Percentiles rank a stretch among this genome's conserved stretches.
phyloP scores from a whole-genome alignment of 2,329 filamentous ascomycete genomes.

The Calonectria pteridis region DNA sequence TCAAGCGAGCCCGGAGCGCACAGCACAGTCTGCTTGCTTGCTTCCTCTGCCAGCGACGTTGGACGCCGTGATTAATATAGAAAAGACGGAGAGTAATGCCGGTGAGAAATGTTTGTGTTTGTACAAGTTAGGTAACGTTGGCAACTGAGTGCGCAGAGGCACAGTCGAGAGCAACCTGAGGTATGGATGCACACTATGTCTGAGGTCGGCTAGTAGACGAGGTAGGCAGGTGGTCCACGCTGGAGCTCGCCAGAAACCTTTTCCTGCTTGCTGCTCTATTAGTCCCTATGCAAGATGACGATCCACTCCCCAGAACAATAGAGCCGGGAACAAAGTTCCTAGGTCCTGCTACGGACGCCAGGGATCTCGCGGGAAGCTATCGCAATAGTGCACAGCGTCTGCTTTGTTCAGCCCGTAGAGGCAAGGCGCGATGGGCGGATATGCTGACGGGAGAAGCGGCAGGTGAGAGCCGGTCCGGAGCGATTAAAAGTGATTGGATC shows the following conservation, averaged over 20 bases:
- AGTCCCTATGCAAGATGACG: constrained; percentile 19
- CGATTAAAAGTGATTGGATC: constrained; percentile 16
- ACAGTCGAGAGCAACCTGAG: background rate
- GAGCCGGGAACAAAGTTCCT: constrained; percentile 14
- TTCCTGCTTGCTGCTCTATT: background rate
- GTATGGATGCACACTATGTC: constrained; percentile 11
- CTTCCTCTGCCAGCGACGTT: constrained; percentile 16
- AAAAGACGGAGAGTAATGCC: background rate
- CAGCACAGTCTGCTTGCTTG: too few species aligned
- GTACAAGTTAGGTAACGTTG: constrained; percentile 13
- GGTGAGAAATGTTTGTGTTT: constrained; percentile 22
- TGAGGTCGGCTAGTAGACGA: constrained; percentile 4
- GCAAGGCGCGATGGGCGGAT: constrained; percentile 23
- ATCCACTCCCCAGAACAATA: constrained; percentile 19
- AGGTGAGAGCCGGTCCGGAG: background rate
- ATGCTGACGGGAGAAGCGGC: constrained; percentile 1
- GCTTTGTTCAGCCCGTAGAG: background rate
- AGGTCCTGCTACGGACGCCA: background rate
- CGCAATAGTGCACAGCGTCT: constrained; percentile 15
- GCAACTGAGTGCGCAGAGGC: constrained; percentile 10
- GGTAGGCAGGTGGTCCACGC: constrained; percentile 5
- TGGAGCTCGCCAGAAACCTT: constrained; percentile 3
- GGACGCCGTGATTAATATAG: background rate
- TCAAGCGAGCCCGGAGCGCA: constrained; percentile 15
- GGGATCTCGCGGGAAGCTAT: constrained; percentile 13